These are phyloP conservation scores for Teratosphaeriaceae sp. DNA, from an alignment of 2,329 filamentous ascomycete species.

Conservation along the genomic window DNA sequence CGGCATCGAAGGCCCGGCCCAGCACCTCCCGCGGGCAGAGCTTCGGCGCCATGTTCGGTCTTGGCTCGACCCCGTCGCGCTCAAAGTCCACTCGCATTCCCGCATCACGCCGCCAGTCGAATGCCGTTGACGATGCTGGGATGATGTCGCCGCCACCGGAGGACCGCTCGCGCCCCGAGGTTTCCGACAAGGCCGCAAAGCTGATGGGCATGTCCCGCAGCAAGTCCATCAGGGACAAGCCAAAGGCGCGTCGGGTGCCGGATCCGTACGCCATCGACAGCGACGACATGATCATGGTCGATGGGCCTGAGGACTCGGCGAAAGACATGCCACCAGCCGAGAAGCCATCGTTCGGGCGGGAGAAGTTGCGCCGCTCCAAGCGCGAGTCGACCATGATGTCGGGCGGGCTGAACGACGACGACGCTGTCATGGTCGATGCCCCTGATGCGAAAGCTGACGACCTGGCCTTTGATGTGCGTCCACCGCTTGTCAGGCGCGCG, in stretches of 20 bases:
- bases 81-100: conserved; percentile 58
- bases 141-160: conserved; percentile 69
- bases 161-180: conserved; percentile 37
- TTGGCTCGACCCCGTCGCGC: conserved; percentile 47
- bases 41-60: conserved; percentile 52
- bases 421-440: conserved; percentile 36
- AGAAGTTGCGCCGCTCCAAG: conserved; percentile 37
- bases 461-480: conserved; percentile 47
- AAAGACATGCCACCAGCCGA: conserved; percentile 28
- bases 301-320: conserved; percentile 38
- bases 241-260: conserved; percentile 45
- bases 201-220: conserved; percentile 55
- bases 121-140: conserved; percentile 54
- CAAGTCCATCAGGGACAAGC: conserved; percentile 44
- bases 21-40: conserved; percentile 54
- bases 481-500: conserved; percentile 50
- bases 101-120: conserved; percentile 52
- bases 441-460: conserved; percentile 44
- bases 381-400: conserved; percentile 33
- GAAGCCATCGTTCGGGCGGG: conserved; percentile 18
- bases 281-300: conserved; percentile 53
- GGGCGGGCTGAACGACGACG: conserved; percentile 33
- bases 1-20: conserved; percentile 40
- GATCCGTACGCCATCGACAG: conserved; percentile 55
- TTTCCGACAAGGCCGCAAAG: conserved; percentile 71